These are phyloP conservation scores for Cunninghamia lanceolata DNA, from an alignment of 75 land plant genomes.

Conservation along the genomic window DNA sequence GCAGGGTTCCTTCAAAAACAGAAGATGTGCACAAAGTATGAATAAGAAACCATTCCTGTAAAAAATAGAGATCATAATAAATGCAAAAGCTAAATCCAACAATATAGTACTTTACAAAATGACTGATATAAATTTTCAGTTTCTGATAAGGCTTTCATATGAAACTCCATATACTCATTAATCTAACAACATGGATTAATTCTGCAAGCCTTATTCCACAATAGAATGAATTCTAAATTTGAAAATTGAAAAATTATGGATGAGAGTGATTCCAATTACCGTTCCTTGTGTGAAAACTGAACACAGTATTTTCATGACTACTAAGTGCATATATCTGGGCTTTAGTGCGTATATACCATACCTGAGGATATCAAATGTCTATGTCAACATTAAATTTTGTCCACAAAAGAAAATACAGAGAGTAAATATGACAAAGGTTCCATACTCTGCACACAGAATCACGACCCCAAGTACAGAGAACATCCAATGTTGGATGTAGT, in stretches of 20 bases:
- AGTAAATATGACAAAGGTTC: conserved; percentile 10
- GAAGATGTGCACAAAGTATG: neutral
- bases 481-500: conserved; percentile 93
- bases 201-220: neutral
- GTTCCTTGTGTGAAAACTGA: conserved; percentile 93
- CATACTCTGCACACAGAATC: conserved; percentile 99
- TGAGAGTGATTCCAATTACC: conserved; percentile 34
- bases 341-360: conserved; percentile 97
- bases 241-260: neutral
- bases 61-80: neutral
- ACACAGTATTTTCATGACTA: conserved; percentile 98
- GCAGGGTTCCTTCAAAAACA: neutral
- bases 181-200: neutral
- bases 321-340: conserved; percentile 91
- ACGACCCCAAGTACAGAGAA: conserved; percentile 93
- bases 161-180: neutral
- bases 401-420: neutral
- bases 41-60: neutral
- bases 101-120: neutral
- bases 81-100: neutral
- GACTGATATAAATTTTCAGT: neutral
- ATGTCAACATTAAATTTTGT: neutral
- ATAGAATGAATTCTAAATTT: neutral
- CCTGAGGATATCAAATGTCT: conserved; percentile 43
- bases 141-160: neutral